Base-by-base conservation (phyloP, 495 filamentous ascomycete species). In the Letharia columbiana region DNA sequence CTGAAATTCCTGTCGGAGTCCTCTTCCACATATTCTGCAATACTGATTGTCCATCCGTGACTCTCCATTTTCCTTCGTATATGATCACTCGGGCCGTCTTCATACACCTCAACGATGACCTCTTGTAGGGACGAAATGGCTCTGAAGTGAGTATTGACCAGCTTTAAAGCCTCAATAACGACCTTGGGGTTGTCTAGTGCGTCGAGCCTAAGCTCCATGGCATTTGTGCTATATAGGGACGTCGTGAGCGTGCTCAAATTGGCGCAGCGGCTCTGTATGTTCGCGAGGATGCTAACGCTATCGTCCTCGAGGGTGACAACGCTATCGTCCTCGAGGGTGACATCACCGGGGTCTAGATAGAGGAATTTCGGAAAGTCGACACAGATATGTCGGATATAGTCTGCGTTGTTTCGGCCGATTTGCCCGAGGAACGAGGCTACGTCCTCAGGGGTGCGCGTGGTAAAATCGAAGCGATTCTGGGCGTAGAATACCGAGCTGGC, bases 401-500 rank as follows among this genome's bases (percentile, higher is more conserved):
- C 60, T 49, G 60, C 42, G 60, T 62, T 62, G 23, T 62, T 62
- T 33, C 28, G 42, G 60, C 60, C 23, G 60, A 62, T 49, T 62
- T 31, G 20, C 41, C 60, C 5, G 5, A 61, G 60, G n/a, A 62
- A 62, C 13, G 6, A 62, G 41, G 60, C 60, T 61, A 61, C 60
- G 60, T 59, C 33, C 56, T 61, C 60, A 61, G n/a, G 40, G 15
- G 42, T 62, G 28, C n/a, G 15, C 42, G 17, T 49, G 23, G 60
- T 49, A 62, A 62, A 50, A 49, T 62, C 28, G 60, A 62, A 62
- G 28, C 42, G 44, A 50, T 62, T 62, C 44, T 35, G 42, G 60
- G 12, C 31, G 60, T 62, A 62, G 60, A 18, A 50, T 47, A 39
- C 42, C 31, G 42, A 62, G 60, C 60, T 62, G 33, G 57, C 57